phyloP scores from a whole-genome alignment of 805 yeast genomes.

The Komagataella pseudopastoris region DNA sequence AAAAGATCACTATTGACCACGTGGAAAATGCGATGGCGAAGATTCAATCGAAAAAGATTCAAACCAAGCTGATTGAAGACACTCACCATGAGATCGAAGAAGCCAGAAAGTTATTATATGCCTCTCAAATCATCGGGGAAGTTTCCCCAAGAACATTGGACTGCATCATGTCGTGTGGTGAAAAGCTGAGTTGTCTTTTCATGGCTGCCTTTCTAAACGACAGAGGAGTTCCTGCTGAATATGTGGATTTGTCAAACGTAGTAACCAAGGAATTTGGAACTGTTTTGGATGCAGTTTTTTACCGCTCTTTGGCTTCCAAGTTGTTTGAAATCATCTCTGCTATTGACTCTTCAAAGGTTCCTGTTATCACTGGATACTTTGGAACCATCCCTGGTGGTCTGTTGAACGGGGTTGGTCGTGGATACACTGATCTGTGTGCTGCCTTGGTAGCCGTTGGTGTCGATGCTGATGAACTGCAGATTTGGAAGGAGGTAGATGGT shows the following conservation, averaged over 20 bases:
- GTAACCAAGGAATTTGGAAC: slow-evolving; percentile 46
- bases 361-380: slow-evolving; percentile 92
- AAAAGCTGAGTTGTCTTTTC: slow-evolving; percentile 79
- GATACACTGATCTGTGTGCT: slow-evolving; percentile 96
- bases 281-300: slow-evolving; percentile 58
- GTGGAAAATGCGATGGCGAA: slow-evolving; percentile 48
- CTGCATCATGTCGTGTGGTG: slow-evolving; percentile 86
- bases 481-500: slow-evolving; percentile 99
- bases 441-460: slow-evolving; percentile 91
- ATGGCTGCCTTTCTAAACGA: slow-evolving; percentile 81
- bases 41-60: slow-evolving; percentile 32
- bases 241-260: slow-evolving; percentile 65
- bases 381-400: slow-evolving; percentile 95
- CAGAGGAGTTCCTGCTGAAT: slow-evolving; percentile 63
- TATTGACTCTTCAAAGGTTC: slow-evolving; percentile 33
- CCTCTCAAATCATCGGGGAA: slow-evolving; percentile 87
- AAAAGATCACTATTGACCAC: slow-evolving; percentile 70
- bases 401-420: slow-evolving; percentile 87
- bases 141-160: slow-evolving; percentile 81
- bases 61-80: slow-evolving; percentile 38
- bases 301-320: slow-evolving; percentile 36
- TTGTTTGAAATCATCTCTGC: slow-evolving; percentile 32
- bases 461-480: slow-evolving; percentile 86
- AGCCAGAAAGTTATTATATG: slow-evolving; percentile 61
- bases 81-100: slow-evolving; percentile 54